A percentile compares a stretch with the other conserved stretches of the same genome.
phyloP scores from a whole-genome alignment of 2,329 filamentous ascomycete species.

The Domatiomyces catenatus region DNA sequence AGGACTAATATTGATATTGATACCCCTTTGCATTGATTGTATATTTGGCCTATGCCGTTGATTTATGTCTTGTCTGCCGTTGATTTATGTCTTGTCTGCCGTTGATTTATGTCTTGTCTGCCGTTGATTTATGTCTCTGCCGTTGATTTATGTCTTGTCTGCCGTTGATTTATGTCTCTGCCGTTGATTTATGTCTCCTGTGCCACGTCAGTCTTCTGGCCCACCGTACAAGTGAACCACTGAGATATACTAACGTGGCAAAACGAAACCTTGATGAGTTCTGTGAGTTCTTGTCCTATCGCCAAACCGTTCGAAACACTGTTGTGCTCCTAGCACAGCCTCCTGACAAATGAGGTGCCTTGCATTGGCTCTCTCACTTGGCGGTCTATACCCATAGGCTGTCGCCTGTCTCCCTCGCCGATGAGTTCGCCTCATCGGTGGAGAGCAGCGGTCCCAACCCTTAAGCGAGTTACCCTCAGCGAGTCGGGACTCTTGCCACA shows the following conservation, averaged over 20 bases:
- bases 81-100: too few species aligned
- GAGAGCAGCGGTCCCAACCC: too few species aligned
- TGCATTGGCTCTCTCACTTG: background rate
- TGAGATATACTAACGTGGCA: background rate
- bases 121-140: too few species aligned
- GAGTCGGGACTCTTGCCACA: background rate
- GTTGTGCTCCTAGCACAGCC: background rate
- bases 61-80: background rate
- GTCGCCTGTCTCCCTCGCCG: background rate
- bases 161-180: too few species aligned
- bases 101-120: too few species aligned
- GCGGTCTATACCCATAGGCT: background rate
- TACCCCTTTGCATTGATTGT: too few species aligned
- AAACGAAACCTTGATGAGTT: background rate
- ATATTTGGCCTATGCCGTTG: too few species aligned
- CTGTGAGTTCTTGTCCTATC: background rate
- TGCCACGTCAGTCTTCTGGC: background rate
- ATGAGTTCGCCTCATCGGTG: background rate
- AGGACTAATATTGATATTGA: background rate
- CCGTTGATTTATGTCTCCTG: too few species aligned
- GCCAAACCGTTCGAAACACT: background rate
- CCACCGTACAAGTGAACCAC: background rate
- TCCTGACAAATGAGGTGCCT: background rate
- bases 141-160: too few species aligned
- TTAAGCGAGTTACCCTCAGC: background rate